Percentiles rank a stretch among this genome's conserved stretches.
phyloP scores from a whole-genome alignment of 1,284 basidiomycete genomes.

The Microbotryum lychnidis-dioicae region DNA sequence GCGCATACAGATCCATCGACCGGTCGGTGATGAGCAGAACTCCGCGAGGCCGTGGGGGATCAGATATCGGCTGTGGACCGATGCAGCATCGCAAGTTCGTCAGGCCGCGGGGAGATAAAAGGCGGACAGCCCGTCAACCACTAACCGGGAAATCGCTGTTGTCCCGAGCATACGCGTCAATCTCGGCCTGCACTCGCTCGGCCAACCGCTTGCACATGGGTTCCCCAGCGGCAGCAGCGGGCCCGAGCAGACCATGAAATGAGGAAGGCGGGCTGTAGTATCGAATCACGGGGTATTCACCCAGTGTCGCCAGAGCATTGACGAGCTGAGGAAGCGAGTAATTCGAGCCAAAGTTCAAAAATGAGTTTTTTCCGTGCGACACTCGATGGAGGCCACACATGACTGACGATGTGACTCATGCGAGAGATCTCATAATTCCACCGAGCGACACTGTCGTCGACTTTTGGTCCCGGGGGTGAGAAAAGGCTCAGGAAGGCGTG shows the following conservation, averaged over 20 bases:
- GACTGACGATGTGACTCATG: conserved; percentile 43
- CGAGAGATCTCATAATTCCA: conserved; percentile 77
- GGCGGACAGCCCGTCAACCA: conserved; percentile 3
- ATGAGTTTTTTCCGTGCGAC: not conserved
- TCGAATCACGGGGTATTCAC: conserved; percentile 89
- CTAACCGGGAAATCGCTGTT: conserved; percentile 79
- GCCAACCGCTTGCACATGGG: conserved; percentile 71
- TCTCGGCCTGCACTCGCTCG: conserved; percentile 64
- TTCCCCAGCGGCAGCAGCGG: conserved; percentile 52
- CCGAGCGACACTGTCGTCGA: conserved; percentile 53
- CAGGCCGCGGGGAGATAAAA: conserved; percentile 35
- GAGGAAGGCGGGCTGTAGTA: conserved; percentile 69
- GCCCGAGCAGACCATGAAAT: conserved; percentile 76
- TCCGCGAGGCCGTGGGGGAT: conserved; percentile 61
- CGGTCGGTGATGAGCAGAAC: conserved; percentile 90
- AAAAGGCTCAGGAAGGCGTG: conserved; percentile 76
- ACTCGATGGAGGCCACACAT: not conserved
- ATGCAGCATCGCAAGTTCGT: conserved; percentile 22
- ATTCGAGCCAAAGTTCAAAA: conserved; percentile 24
- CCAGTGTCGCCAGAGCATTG: conserved; percentile 81
- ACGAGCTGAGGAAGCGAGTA: conserved; percentile 54
- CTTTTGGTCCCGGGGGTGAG: conserved; percentile 56
- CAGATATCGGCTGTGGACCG: conserved; percentile 49
- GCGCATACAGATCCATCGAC: conserved; percentile 84
- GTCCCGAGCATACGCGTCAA: conserved; percentile 75